Evolutionary conservation across 306 rosid species (phyloP).

Genomic region (Rosa persica): DNA sequence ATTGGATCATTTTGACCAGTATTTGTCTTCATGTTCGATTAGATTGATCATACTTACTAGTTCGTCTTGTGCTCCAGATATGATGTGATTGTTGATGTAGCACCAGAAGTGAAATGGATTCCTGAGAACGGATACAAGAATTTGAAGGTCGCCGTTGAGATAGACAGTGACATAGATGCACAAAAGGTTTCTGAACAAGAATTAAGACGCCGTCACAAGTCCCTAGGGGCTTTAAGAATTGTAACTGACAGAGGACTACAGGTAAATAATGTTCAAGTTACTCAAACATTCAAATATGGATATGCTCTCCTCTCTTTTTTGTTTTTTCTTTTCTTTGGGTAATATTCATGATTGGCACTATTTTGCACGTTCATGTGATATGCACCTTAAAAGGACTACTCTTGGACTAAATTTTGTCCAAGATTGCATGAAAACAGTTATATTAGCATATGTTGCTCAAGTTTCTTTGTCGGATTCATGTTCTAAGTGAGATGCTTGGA

Average conservation of each 20-base stretch:
- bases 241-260: slow-evolving; percentile 83
- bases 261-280: slow-evolving; percentile 47
- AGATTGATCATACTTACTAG: slow-evolving; percentile 20
- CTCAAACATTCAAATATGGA: not conserved
- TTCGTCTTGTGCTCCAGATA: slow-evolving; percentile 60
- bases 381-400: slow-evolving; percentile 3
- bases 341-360: slow-evolving; percentile 6
- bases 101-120: slow-evolving; percentile 83
- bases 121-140: slow-evolving; percentile 76
- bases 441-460: slow-evolving; percentile 1
- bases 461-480: slow-evolving; percentile 16
- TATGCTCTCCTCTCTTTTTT: not conserved
- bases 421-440: slow-evolving; percentile 13
- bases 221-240: slow-evolving; percentile 66
- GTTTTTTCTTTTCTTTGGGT: not conserved
- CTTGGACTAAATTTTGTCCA: slow-evolving; percentile 10
- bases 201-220: slow-evolving; percentile 72
- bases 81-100: slow-evolving; percentile 82
- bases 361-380: slow-evolving; percentile 12
- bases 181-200: slow-evolving; percentile 60
- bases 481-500: not conserved
- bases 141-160: slow-evolving; percentile 79
- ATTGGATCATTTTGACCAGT: slow-evolving; percentile 13
- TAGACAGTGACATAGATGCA: slow-evolving; percentile 80
- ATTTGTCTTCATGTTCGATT: slow-evolving; percentile 22